phyloP scores from a whole-genome alignment of 2,329 filamentous ascomycete species.

The Fusarium napiforme region DNA sequence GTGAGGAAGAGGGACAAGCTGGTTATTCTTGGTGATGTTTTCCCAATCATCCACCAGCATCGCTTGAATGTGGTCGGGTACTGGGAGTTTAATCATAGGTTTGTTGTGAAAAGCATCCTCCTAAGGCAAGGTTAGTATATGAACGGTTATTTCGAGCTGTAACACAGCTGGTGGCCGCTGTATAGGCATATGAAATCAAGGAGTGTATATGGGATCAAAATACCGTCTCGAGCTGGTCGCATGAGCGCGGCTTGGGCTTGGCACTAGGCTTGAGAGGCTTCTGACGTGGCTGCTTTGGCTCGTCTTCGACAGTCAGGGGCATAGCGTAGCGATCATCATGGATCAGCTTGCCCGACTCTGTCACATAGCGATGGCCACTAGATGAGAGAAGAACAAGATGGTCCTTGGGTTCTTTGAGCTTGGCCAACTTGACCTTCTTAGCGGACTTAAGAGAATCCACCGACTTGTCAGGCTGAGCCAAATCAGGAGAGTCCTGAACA shows the following conservation, averaged over 20 bases:
- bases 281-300: conserved; percentile 19
- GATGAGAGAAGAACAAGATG: conserved; percentile 16
- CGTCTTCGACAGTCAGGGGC: conserved; percentile 7
- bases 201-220: conserved; percentile 2
- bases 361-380: conserved; percentile 26
- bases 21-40: conserved; percentile 94
- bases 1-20: conserved; percentile 86
- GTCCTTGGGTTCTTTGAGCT: conserved; percentile 18
- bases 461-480: neutral
- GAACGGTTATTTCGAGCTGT: neutral
- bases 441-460: neutral
- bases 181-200: neutral
- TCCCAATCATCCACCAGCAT: conserved; percentile 98
- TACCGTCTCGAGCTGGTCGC: conserved; percentile 27
- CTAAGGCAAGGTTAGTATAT: conserved; percentile 58
- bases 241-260: conserved; percentile 24
- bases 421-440: conserved; percentile 16
- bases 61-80: conserved; percentile 91
- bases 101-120: conserved; percentile 88
- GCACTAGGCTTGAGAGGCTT: conserved; percentile 4
- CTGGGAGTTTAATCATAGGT: conserved; percentile 84
- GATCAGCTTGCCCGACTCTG: conserved; percentile 7
- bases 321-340: conserved; percentile 20
- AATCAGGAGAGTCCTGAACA: conserved; percentile 4
- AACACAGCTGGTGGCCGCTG: neutral